A percentile compares a stretch with the other conserved stretches of the same genome.
phyloP scores from a whole-genome alignment of 805 yeast species.

The Schwanniomyces pseudopolymorphus region DNA sequence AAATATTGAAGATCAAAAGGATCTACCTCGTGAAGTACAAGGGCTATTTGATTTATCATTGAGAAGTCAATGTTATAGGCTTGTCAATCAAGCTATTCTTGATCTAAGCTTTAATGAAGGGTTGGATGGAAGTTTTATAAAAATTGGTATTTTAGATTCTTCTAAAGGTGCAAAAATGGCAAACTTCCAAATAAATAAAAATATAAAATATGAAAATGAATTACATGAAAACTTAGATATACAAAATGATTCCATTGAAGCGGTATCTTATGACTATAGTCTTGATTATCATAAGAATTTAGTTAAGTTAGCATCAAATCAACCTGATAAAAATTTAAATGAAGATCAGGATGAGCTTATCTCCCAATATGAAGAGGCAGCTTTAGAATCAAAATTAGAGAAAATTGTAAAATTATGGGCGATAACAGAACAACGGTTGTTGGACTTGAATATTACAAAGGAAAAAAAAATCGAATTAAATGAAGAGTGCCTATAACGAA shows the following conservation, averaged over 20 bases:
- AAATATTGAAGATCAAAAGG: conserved; percentile 34
- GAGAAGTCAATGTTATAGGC: conserved; percentile 63
- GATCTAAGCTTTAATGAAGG: conserved; percentile 22
- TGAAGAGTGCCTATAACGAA: conserved; percentile 13
- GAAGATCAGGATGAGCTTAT: conserved; percentile 19
- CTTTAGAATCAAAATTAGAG: conserved; percentile 45
- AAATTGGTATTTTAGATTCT: conserved; percentile 7
- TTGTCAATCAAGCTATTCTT: conserved; percentile 68
- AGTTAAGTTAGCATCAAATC: not conserved
- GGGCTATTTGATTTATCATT: conserved; percentile 58
- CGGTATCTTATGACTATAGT: conserved; percentile 5
- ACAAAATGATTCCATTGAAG: conserved; percentile 4
- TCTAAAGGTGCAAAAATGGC: conserved; percentile 20
- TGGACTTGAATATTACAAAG: conserved; percentile 29
- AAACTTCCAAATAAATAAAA: conserved; percentile 11
- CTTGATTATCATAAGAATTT: conserved; percentile 7
- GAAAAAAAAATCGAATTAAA: conserved; percentile 21
- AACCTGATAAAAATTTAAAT: conserved; percentile 7
- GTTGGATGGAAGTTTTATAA: conserved; percentile 1
- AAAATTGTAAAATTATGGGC: conserved; percentile 61
- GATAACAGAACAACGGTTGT: conserved; percentile 58
- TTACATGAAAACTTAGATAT: conserved; percentile 9
- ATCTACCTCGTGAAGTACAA: conserved; percentile 55
- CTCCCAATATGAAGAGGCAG: conserved; percentile 18
- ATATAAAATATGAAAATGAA: conserved; percentile 1